Conservation (phyloP, 108 stramenopile genomes). For the Skeletonema costatum region DNA sequence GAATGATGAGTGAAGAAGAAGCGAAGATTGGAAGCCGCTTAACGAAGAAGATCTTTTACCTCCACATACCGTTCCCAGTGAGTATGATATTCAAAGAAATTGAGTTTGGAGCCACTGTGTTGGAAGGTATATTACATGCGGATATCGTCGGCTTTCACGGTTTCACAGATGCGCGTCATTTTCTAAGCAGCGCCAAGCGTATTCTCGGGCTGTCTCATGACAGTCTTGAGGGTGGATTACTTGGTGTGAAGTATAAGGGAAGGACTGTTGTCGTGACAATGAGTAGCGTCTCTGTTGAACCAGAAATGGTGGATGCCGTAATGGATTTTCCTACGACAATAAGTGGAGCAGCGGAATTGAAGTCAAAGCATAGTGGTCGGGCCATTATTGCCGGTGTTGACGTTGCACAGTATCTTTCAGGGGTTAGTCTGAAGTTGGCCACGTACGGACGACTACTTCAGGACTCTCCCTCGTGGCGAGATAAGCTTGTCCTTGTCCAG, state of each 20-base stretch:
- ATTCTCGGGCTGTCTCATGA: slow-evolving; percentile 71
- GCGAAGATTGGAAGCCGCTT: slow-evolving; percentile 3
- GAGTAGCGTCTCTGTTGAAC: slow-evolving; percentile 84
- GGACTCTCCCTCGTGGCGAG: slow-evolving; percentile 61
- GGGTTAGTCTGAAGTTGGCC: slow-evolving; percentile 73
- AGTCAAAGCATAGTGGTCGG: slow-evolving; percentile 47
- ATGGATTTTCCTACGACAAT: slow-evolving; percentile 28
- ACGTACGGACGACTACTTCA: slow-evolving; percentile 72
- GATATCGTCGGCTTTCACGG: slow-evolving; percentile 88
- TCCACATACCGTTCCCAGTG: slow-evolving; percentile 90
- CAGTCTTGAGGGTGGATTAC: slow-evolving; percentile 62
- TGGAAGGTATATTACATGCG: slow-evolving; percentile 74
- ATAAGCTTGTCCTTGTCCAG: slow-evolving; percentile 76
- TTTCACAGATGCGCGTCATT: slow-evolving; percentile 89
- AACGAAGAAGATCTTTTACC: slow-evolving; percentile 74
- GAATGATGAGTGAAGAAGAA: slow-evolving; percentile 52
- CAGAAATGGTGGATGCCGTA: slow-evolving; percentile 33
- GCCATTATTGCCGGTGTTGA: slow-evolving; percentile 70
- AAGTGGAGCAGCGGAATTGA: slow-evolving; percentile 29
- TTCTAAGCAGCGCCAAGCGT: slow-evolving; percentile 82
- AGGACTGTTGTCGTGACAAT: slow-evolving; percentile 77
- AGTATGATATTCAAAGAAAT: slow-evolving; percentile 80
- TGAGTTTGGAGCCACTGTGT: slow-evolving; percentile 57
- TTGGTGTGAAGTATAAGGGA: slow-evolving; percentile 70
- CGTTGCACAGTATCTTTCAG: slow-evolving; percentile 65